phyloP scores from a whole-genome alignment of 2,329 filamentous ascomycete species.

The Helminthosporium solani region DNA sequence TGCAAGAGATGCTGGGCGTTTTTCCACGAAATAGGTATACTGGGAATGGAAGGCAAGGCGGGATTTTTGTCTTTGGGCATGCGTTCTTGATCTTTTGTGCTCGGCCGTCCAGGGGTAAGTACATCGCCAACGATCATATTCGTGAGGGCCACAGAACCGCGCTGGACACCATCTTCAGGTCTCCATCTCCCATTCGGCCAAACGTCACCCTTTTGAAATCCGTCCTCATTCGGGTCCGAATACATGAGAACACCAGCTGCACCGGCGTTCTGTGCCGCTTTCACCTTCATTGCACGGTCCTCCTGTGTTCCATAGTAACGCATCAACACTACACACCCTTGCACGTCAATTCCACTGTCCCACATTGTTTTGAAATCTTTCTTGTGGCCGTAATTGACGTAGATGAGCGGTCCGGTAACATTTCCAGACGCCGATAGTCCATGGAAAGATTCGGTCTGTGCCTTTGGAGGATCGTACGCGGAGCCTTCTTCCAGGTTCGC shows the following conservation, averaged over 20 bases:
- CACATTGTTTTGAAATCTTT: constrained; percentile 76
- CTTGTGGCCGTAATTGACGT: constrained; percentile 86
- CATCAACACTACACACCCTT: constrained; percentile 81
- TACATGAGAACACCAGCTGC: constrained; percentile 89
- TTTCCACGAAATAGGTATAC: constrained; percentile 83
- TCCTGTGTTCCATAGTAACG: constrained; percentile 65
- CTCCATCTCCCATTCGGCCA: constrained; percentile 78
- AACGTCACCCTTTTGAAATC: constrained; percentile 69
- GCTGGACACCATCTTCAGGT: constrained; percentile 78
- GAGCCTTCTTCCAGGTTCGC: constrained; percentile 81
- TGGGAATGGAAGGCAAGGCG: constrained; percentile 80
- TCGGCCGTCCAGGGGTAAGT: constrained; percentile 85
- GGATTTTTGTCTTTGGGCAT: constrained; percentile 68
- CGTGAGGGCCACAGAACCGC: constrained; percentile 76
- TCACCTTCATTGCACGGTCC: constrained; percentile 79
- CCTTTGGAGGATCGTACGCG: constrained; percentile 58
- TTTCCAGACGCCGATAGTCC: constrained; percentile 85
- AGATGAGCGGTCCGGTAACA: constrained; percentile 82
- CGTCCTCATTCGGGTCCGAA: constrained; percentile 84
- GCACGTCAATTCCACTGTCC: constrained; percentile 69
- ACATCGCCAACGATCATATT: constrained; percentile 87
- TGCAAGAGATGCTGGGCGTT: constrained; percentile 81
- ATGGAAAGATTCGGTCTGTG: constrained; percentile 79
- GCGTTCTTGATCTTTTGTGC: constrained; percentile 64
- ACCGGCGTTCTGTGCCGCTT: constrained; percentile 82